Evolutionary conservation across 495 filamentous ascomycete genomes (phyloP).

Genomic region (Parathielavia hyrcaniae): DNA sequence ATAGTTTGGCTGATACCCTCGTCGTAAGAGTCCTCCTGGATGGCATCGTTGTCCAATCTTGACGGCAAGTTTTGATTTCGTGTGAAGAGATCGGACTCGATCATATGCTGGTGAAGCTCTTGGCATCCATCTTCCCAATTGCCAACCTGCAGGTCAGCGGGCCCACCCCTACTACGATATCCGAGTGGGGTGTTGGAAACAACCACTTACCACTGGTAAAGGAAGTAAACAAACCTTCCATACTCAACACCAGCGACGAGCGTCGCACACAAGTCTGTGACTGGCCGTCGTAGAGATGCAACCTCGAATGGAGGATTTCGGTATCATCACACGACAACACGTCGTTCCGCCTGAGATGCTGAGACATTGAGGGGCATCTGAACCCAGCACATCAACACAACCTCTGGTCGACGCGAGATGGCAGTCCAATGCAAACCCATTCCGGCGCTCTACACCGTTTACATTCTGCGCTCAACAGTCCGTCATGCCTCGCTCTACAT

Average conservation of each 20-base stretch:
- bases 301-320: not conserved
- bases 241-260: not conserved
- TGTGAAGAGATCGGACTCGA: not conserved
- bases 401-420: constrained; percentile 26
- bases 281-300: not conserved
- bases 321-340: not conserved
- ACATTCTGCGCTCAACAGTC: constrained; percentile 78
- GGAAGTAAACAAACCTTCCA: too few species aligned
- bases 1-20: constrained; percentile 23
- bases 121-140: not conserved
- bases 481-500: constrained; percentile 65
- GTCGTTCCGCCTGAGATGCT: not conserved
- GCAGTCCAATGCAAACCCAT: constrained; percentile 42
- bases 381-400: not conserved
- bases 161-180: too few species aligned
- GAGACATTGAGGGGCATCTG: not conserved
- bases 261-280: too few species aligned
- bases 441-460: constrained; percentile 56
- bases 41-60: not conserved
- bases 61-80: not conserved
- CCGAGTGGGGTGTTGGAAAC: too few species aligned
- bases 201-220: too few species aligned
- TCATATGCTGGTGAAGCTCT: not conserved
- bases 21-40: not conserved
- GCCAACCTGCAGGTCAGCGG: not conserved